A percentile compares a stretch with the other conserved stretches of the same genome.
Conservation (phyloP, 2,329 filamentous ascomycete genomes). For the Cercospora citrullina region DNA sequence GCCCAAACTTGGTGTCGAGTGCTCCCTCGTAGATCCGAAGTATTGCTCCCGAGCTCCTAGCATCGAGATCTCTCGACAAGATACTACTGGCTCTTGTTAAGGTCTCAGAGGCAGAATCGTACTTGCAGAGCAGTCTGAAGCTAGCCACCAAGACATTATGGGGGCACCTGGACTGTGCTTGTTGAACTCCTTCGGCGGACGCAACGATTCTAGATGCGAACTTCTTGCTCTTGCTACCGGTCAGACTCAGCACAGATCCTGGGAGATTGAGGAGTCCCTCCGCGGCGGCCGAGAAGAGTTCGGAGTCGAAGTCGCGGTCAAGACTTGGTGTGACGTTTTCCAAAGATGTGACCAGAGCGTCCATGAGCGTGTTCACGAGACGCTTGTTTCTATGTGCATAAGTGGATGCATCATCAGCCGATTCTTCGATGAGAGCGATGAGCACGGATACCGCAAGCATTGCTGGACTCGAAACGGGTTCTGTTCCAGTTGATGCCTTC, state of each 20-base stretch:
- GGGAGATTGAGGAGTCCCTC: slow-evolving; percentile 2
- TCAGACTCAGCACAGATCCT: not conserved
- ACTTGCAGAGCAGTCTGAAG: slow-evolving; percentile 10
- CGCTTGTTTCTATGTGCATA: slow-evolving; percentile 3
- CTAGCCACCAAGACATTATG: not conserved
- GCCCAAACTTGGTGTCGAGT: not conserved
- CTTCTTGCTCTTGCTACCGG: slow-evolving; percentile 1
- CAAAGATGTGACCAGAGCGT: not conserved
- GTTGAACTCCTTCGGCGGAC: not conserved
- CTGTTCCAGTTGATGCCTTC: not conserved
- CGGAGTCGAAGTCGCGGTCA: not conserved
- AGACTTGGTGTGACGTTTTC: not conserved
- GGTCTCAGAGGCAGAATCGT: not conserved
- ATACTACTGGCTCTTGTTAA: not conserved
- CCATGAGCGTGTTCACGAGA: not conserved
- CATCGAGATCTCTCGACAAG: not conserved
- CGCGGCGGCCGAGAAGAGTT: not conserved
- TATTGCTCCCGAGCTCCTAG: not conserved
- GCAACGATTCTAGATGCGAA: not conserved
- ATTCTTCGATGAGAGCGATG: slow-evolving; percentile 2
- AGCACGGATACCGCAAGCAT: not conserved
- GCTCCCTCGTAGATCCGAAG: not conserved
- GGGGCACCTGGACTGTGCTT: not conserved
- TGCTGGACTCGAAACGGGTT: not conserved
- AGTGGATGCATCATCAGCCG: not conserved